Evolutionary conservation across 208 protist genomes (phyloP).

Genomic region (Phytomonas serpens): DNA sequence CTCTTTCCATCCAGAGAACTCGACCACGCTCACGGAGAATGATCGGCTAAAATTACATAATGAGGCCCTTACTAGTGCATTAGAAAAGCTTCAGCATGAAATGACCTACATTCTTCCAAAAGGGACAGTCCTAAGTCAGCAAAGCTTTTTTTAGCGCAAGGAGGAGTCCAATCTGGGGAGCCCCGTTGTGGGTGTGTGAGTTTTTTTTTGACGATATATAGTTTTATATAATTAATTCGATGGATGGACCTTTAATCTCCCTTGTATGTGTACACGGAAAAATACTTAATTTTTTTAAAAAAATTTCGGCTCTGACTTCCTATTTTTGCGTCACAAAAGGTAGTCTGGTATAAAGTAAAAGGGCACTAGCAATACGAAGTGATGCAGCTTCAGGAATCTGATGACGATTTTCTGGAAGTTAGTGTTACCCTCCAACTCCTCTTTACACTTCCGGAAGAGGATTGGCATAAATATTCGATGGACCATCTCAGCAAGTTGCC

Average conservation of each 20-base stretch:
- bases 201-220: not conserved
- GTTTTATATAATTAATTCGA: not conserved
- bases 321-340: not conserved
- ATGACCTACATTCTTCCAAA: not conserved
- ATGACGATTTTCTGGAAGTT: not conserved
- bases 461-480: not conserved
- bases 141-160: not conserved
- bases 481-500: not conserved
- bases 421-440: not conserved
- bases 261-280: not conserved
- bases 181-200: not conserved
- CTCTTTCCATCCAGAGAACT: not conserved
- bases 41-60: not conserved
- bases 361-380: not conserved
- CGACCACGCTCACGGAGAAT: not conserved
- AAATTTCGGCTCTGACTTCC: not conserved
- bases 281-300: too few species aligned
- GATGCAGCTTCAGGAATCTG: not conserved
- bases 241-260: not conserved
- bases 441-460: not conserved
- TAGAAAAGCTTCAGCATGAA: not conserved
- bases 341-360: not conserved
- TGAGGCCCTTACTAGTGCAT: not conserved
- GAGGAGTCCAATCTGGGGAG: not conserved
- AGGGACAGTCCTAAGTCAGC: not conserved